Evolutionary conservation across 164 flowering plant genomes (phyloP), one percentile per base, ranked within the genome.

Genomic region (Sedum album): DNA sequence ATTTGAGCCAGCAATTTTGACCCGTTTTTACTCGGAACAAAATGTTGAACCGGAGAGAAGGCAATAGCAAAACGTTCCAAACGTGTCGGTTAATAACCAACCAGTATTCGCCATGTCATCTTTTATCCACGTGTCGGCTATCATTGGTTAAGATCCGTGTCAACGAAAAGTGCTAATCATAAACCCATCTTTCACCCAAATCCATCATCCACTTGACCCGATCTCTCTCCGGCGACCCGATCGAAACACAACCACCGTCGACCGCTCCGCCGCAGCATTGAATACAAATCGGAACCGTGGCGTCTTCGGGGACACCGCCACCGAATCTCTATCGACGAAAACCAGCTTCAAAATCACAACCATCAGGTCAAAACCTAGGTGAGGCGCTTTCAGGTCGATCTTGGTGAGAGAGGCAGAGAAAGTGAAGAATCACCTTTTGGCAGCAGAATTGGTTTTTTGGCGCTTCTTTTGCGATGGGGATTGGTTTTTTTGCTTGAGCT

Each of bases 391-490:
- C 10, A 78, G 83, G 6, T 81, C 85, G 42, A 78, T 82, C 42
- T 68, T 83, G 1, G 78, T 75, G 78, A 74, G 85, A 66, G 86
- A 79, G 64, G 70, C 87, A 26, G 63, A 64, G 5, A n/a, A n/a
- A 60, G 84, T 61, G 15, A 79, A 15, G 84, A 77, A 66, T 67
- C 79, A 11, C 97, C 97, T 0, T 87, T 73, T 94, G 91, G 89
- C 92, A 88, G 36, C 86, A 72, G 68, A 88, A 81, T 68, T 95
- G 97, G 97, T 95, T 92, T n/a, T 78, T 80, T 95, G 2, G 69
- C 66, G 18, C 68, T 86, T 36, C 85, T 92, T 71, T 92, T 42
- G 62, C 76, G 31, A 92, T 95, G 97, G 96, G 91, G 0, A 15
- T 92, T 21, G 77, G 79, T 1, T 87, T 88, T 78, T 86, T 95